Evolutionary conservation across 768 basidiomycete species (phyloP).

Genomic region (Amanita pallidorosea): DNA sequence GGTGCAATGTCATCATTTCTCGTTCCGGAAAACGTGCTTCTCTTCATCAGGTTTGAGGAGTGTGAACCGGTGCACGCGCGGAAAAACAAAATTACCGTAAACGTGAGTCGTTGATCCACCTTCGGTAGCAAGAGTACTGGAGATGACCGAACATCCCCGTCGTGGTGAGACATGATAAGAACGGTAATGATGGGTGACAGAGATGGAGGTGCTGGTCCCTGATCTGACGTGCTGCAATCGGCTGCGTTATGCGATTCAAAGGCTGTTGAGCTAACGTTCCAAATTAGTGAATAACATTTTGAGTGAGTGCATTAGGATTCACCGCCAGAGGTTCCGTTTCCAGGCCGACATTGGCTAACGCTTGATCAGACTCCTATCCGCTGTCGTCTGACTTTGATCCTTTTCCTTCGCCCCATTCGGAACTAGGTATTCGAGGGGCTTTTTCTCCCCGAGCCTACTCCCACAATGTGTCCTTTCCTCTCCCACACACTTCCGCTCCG

Average conservation of each 20-base stretch:
- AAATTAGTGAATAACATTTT: not conserved
- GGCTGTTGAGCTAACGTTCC: constrained; percentile 37
- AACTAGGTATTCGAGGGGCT: constrained; percentile 80
- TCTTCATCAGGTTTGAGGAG: constrained; percentile 69
- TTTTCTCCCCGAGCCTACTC: constrained; percentile 57
- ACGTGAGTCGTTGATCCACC: constrained; percentile 60
- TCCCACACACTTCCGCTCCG: constrained; percentile 70
- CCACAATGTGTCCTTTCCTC: constrained; percentile 67
- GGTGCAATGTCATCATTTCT: not conserved
- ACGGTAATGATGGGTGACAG: constrained; percentile 70
- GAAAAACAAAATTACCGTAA: constrained; percentile 28
- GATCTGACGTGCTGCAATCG: constrained; percentile 60
- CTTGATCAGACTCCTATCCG: constrained; percentile 61
- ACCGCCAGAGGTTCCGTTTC: constrained; percentile 34
- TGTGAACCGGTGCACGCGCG: constrained; percentile 77
- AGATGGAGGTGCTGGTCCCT: constrained; percentile 26
- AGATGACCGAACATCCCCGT: constrained; percentile 38
- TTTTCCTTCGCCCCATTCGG: constrained; percentile 61
- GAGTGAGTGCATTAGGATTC: not conserved
- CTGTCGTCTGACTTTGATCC: constrained; percentile 50
- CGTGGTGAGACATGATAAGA: constrained; percentile 54
- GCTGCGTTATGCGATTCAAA: constrained; percentile 25
- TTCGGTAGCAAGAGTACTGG: constrained; percentile 58
- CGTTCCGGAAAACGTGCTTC: constrained; percentile 12
- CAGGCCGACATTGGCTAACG: constrained; percentile 42